Base-by-base conservation (phyloP, 176 grass and related monocot genomes). In the Rhynchospora tenuis region DNA sequence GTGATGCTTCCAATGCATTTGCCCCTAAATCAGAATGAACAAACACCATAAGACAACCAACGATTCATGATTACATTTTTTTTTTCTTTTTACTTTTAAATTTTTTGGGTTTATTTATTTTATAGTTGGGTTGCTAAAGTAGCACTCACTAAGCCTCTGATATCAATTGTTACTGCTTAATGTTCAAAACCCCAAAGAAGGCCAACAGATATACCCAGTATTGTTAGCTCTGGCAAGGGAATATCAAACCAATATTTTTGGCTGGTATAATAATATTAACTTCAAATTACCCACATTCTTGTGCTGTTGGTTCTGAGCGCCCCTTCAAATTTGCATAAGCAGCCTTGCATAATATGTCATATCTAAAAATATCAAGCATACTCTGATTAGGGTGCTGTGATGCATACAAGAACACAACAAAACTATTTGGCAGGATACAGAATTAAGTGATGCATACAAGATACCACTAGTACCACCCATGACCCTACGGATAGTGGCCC, bases 391-490 rank as follows among this genome's bases (percentile, higher is more conserved):
- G 86, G 12, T 76, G 22, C 77, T 15, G 7, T 24, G n/a, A n/a
- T 73, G 33, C 38, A 65, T 9, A 3, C 11, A 69, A 71, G 7
- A 73, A 62, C 54, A 31, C 9, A 17, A 52, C 27, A 42, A 62
- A 38, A 44, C 73, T 74, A 61, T 62, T 61, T 74, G 2, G 50
- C 22, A 64, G n/a, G 42, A 81, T 70, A 73, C 13, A 22, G 29
- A 55, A 84, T 33, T 80, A 59, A 51, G 22, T 75, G 74, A 83
- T 79, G n/a, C 86, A 58, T 93, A 99, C 97, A 99, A 88, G 72
- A 99, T 99, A 68, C 97, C 97, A 93, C 97, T 99, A 74, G 97
- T 99, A 90, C 97, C 97, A 72, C 97, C 97, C 97, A 99, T 99
- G 85, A 96, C 91, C 72, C 86, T 89, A 80, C 93, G 84, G 56